phyloP scores from a whole-genome alignment of 768 basidiomycete species.

The Boletus edulis region DNA sequence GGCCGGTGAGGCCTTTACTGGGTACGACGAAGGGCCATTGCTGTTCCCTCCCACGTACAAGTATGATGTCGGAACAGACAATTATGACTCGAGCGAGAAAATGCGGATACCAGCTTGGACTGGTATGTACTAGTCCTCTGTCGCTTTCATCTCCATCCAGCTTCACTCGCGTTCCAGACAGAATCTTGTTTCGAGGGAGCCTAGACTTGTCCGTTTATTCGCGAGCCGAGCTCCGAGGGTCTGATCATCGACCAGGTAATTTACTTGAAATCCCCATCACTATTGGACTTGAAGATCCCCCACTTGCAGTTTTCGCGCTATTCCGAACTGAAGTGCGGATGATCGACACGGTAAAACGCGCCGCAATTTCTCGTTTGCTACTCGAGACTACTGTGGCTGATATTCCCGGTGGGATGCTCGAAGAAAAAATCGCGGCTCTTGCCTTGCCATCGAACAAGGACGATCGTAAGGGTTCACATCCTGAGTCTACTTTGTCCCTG shows the following conservation, averaged over 20 bases:
- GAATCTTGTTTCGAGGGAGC: slow-evolving; percentile 83
- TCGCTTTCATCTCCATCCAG: neutral
- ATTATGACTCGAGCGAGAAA: slow-evolving; percentile 96
- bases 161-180: slow-evolving; percentile 54
- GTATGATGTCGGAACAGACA: slow-evolving; percentile 78
- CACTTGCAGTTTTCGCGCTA: slow-evolving; percentile 69
- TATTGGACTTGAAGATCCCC: neutral
- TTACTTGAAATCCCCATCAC: neutral
- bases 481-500: neutral
- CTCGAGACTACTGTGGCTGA: slow-evolving; percentile 63
- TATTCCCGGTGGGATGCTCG: slow-evolving; percentile 62
- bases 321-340: slow-evolving; percentile 77
- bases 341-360: slow-evolving; percentile 75
- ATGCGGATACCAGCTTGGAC: slow-evolving; percentile 97
- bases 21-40: slow-evolving; percentile 86
- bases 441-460: slow-evolving; percentile 42
- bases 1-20: slow-evolving; percentile 67
- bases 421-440: slow-evolving; percentile 66
- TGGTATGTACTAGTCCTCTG: slow-evolving; percentile 51
- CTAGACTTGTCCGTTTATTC: slow-evolving; percentile 80
- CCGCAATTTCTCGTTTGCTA: slow-evolving; percentile 63
- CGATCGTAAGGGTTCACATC: slow-evolving; percentile 29
- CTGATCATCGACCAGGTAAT: slow-evolving; percentile 92
- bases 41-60: slow-evolving; percentile 96
- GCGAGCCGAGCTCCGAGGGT: slow-evolving; percentile 82